A percentile compares a stretch with the other conserved stretches of the same genome.
phyloP scores from a whole-genome alignment of 2,329 filamentous ascomycete genomes.

The Pestalotiopsis sp. region DNA sequence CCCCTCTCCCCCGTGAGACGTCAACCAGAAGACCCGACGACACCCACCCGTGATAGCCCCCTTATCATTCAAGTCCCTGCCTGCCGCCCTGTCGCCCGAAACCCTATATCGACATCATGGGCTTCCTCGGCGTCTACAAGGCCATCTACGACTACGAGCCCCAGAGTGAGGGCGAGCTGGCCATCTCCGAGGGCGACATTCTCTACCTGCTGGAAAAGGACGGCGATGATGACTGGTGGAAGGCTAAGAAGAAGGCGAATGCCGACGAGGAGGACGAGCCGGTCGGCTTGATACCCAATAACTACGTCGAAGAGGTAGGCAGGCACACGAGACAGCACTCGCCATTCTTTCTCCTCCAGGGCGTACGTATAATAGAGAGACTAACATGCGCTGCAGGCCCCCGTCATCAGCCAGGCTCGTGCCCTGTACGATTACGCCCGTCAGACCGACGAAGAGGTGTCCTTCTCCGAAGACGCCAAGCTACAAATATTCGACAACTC shows the following conservation, averaged over 20 bases:
- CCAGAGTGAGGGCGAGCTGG: constrained; percentile 81
- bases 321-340: background rate
- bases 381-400: constrained; percentile 49
- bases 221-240: constrained; percentile 85
- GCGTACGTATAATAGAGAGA: background rate
- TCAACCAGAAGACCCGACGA: background rate
- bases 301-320: constrained; percentile 89
- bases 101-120: constrained; percentile 57
- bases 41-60: background rate
- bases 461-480: constrained; percentile 84
- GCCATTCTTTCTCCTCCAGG: background rate
- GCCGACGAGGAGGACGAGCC: constrained; percentile 88
- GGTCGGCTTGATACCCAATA: constrained; percentile 85
- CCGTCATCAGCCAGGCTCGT: constrained; percentile 69
- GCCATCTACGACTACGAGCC: constrained; percentile 92
- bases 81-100: background rate
- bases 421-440: constrained; percentile 98
- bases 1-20: background rate
- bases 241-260: constrained; percentile 85
- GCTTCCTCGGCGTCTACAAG: constrained; percentile 87
- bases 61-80: background rate
- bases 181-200: constrained; percentile 81
- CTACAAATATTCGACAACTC: constrained; percentile 86
- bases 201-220: constrained; percentile 87
- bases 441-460: constrained; percentile 97